Evolutionary conservation across 345 rosid genomes (phyloP), one percentile per base, ranked within the genome.

Genomic region (Odontarrhena argentea): DNA sequence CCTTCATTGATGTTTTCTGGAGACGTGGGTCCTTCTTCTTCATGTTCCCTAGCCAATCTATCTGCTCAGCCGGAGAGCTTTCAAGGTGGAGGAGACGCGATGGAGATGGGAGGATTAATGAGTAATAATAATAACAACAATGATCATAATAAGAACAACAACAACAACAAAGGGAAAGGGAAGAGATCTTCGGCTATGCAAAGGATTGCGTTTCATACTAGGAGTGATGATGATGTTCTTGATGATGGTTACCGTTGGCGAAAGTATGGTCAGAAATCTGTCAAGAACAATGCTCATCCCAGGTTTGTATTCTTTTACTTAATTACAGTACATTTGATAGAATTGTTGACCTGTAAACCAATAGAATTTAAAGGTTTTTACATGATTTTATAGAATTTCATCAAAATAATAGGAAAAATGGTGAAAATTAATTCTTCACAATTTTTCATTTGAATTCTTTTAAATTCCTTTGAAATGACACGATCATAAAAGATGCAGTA

Each of bases 161-260:
- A 45, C 14, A 70, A 13, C 15, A 62, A 45, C 14, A 70, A 74
- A 69, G 80, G 69, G 40, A 74, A 77, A 64, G 66, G 65, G 7
- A 69, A 74, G 49, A 74, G 30, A 55, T 30, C 48, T 1, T 25
- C n/a, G 4, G 55, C 53, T 11, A 58, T 60, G 35, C 78, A 69
- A 13, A 75, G 77, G 54, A 60, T 81, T 50, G 70, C 80, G 3
- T 81, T 81, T 67, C 80, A 79, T 47, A 81, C 80, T 0, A 78
- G 73, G 37, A 81, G 85, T 68, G 79, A 22, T 24, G 79, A 76
- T 60, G 82, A 81, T 78, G 70, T 78, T 57, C 85, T 81, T 63
- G 82, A 78, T 60, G 85, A 81, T 60, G 85, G 85, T 34, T 76
- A 73, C 61, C 65, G 78, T 18, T 81, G 85, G 85, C 57, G 81